A percentile compares a stretch with the other conserved stretches of the same genome.
Evolutionary conservation across 106 monocot species (phyloP).

Genomic region (Amphibolis antarctica): DNA sequence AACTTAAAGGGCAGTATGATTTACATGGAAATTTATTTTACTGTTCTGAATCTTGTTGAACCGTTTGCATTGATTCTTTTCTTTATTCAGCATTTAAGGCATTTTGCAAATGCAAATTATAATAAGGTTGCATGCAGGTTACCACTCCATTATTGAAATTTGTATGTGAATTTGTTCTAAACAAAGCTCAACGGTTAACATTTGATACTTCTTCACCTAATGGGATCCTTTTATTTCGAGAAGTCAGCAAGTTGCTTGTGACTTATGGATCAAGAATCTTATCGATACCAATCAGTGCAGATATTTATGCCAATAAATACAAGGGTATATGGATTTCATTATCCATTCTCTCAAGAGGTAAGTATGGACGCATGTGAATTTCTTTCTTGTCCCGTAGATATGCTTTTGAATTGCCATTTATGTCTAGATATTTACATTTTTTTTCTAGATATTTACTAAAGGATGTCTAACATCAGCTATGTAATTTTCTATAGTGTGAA

Average conservation of each 20-base stretch:
- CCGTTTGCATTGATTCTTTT: neutral
- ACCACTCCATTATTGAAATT: slow-evolving; percentile 94
- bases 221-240: slow-evolving; percentile 95
- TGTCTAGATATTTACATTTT: no score
- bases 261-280: slow-evolving; percentile 89
- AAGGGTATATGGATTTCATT: slow-evolving; percentile 98
- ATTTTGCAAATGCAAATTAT: no score
- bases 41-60: neutral
- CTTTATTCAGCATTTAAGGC: no score
- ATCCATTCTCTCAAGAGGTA: slow-evolving; percentile 70
- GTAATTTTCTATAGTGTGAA: no score
- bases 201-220: slow-evolving; percentile 94
- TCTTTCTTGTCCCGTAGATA: neutral
- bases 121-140: slow-evolving; percentile 32
- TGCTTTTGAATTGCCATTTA: no score
- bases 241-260: slow-evolving; percentile 92
- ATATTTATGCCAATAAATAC: slow-evolving; percentile 81
- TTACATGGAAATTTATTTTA: neutral
- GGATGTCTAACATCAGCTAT: no score
- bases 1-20: neutral
- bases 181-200: slow-evolving; percentile 88
- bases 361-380: neutral
- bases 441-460: no score
- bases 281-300: slow-evolving; percentile 54
- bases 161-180: slow-evolving; percentile 83